These are phyloP conservation scores for Neurospora tetraspora DNA, from an alignment of 495 filamentous ascomycete species.

Conservation along the genomic window DNA sequence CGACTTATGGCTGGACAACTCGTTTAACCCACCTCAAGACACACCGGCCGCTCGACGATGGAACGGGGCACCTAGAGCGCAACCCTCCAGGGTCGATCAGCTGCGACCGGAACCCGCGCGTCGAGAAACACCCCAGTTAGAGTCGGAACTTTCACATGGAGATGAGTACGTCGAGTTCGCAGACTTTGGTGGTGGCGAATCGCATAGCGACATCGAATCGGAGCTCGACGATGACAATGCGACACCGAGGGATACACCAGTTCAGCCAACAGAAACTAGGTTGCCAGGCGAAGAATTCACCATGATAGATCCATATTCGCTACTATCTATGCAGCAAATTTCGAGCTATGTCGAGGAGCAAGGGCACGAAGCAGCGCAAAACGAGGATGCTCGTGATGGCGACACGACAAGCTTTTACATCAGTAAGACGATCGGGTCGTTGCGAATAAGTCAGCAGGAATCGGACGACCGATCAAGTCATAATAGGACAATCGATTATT, in stretches of 20 bases:
- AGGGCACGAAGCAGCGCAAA: constrained; percentile 20
- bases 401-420: constrained; percentile 36
- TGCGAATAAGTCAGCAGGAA: neutral
- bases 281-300: constrained; percentile 38
- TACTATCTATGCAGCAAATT: constrained; percentile 32
- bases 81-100: neutral
- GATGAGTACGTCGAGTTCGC: constrained; percentile 9
- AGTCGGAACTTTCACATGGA: constrained; percentile 3
- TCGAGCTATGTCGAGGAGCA: constrained; percentile 21
- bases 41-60: neutral
- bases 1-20: neutral
- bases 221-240: constrained; percentile 2
- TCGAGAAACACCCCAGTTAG: constrained; percentile 5
- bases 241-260: neutral
- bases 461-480: neutral
- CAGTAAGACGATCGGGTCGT: constrained; percentile 30
- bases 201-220: constrained; percentile 16
- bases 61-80: neutral
- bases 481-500: neutral
- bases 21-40: neutral
- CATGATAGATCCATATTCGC: constrained; percentile 36
- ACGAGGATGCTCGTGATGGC: constrained; percentile 32
- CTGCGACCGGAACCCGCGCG: neutral
- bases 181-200: constrained; percentile 9
- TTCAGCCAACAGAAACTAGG: constrained; percentile 28